A percentile compares a stretch with the other conserved stretches of the same genome.
phyloP scores from a whole-genome alignment of 352 stramenopile species.

The Phytophthora aleatoria region DNA sequence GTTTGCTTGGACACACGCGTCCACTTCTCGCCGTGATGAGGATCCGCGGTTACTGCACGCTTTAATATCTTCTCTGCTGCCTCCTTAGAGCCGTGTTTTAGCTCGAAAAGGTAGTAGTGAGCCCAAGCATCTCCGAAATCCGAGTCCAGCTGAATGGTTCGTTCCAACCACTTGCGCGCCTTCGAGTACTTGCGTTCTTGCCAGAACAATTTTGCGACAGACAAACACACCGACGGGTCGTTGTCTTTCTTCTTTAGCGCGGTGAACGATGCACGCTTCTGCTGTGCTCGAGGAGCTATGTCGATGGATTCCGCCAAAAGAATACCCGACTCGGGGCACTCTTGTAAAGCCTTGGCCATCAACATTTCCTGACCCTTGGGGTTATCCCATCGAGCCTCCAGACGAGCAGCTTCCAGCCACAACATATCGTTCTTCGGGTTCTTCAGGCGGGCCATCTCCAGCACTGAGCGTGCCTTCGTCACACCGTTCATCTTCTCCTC shows the following conservation, averaged over 20 bases:
- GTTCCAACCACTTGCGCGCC: constrained; percentile 97
- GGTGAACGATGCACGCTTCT: constrained; percentile 96
- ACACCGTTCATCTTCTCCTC: constrained; percentile 92
- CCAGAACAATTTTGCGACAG: constrained; percentile 97
- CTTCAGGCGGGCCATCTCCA: constrained; percentile 96
- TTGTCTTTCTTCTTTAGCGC: constrained; percentile 98
- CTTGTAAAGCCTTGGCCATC: constrained; percentile 97
- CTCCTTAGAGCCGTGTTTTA: constrained; percentile 84
- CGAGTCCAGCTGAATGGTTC: constrained; percentile 94
- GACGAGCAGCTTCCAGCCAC: constrained; percentile 96
- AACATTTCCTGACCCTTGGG: constrained; percentile 95
- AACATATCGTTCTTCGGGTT: constrained; percentile 94
- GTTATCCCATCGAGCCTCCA: constrained; percentile 94
- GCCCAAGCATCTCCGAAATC: constrained; percentile 98
- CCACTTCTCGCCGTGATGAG: constrained; percentile 96
- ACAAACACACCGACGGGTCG: constrained; percentile 95
- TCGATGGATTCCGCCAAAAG: constrained; percentile 97
- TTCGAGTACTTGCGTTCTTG: constrained; percentile 95
- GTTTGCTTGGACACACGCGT: constrained; percentile 93
- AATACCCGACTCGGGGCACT: constrained; percentile 95
- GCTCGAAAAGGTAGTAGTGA: constrained; percentile 97
- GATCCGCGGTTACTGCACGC: constrained; percentile 91
- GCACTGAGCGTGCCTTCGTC: constrained; percentile 96
- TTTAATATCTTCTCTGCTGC: constrained; percentile 88
- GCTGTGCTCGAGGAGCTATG: constrained; percentile 92